Percentiles rank a stretch among this genome's conserved stretches.
phyloP scores from a whole-genome alignment of 306 rosid genomes.

The Macrotyloma uniflorum region DNA sequence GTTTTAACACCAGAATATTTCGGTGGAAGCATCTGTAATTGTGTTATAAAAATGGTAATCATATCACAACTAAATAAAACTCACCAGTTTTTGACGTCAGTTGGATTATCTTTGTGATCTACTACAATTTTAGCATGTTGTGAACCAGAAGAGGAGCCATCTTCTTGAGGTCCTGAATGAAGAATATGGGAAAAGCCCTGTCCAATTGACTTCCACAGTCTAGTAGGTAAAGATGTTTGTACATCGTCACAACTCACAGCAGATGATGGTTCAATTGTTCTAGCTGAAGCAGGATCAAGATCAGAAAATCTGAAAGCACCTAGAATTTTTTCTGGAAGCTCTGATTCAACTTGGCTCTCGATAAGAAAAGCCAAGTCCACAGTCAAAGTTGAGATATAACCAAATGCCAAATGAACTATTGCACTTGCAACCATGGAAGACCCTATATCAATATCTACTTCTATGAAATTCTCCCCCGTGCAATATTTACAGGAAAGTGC shows the following conservation, averaged over 20 bases:
- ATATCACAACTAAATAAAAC: conserved; percentile 1
- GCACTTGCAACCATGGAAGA: conserved; percentile 91
- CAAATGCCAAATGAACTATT: conserved; percentile 82
- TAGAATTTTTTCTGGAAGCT: conserved; percentile 77
- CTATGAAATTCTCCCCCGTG: conserved; percentile 64
- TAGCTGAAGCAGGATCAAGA: conserved; percentile 71
- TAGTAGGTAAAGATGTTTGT: conserved; percentile 59
- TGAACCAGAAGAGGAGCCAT: conserved; percentile 47
- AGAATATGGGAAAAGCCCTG: conserved; percentile 67
- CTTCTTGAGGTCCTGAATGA: conserved; percentile 67
- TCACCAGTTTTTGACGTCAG: conserved; percentile 47
- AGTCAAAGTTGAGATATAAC: conserved; percentile 70
- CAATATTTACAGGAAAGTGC: conserved; percentile 71
- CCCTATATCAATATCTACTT: conserved; percentile 91
- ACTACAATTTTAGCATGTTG: conserved; percentile 37
- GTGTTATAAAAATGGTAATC: background rate
- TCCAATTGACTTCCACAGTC: conserved; percentile 81
- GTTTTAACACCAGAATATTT: background rate
- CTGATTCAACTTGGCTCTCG: conserved; percentile 71
- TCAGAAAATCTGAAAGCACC: conserved; percentile 85
- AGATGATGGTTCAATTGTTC: conserved; percentile 53
- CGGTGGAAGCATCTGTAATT: conserved; percentile 1
- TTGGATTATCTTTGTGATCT: conserved; percentile 37
- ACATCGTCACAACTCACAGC: conserved; percentile 19
- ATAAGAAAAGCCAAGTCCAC: conserved; percentile 87